Evolutionary conservation across 305 asterid genomes (phyloP).

Genomic region (Solanum hybrid): DNA sequence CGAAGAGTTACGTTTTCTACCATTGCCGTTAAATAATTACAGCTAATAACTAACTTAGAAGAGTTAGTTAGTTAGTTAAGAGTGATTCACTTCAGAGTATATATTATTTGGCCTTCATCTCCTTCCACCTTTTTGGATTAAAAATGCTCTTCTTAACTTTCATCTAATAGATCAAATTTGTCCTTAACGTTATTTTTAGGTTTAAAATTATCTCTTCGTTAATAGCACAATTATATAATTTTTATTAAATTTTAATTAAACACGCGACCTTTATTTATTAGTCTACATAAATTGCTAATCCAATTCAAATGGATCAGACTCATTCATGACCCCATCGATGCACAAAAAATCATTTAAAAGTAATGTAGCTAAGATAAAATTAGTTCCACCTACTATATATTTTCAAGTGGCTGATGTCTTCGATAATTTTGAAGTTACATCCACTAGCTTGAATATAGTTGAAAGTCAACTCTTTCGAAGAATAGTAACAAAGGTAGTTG

Average conservation of each 20-base stretch:
- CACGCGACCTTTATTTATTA: neutral
- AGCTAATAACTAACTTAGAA: too few species aligned
- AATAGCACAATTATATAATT: neutral
- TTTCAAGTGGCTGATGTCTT: neutral
- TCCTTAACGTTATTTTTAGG: neutral
- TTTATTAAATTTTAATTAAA: neutral
- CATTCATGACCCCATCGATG: neutral
- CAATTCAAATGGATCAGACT: neutral
- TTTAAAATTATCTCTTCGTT: neutral
- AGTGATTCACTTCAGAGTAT: too few species aligned
- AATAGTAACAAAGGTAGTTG: neutral
- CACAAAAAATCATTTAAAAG: neutral
- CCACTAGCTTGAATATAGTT: neutral
- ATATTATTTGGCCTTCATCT: neutral
- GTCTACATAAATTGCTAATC: neutral
- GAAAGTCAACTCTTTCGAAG: neutral
- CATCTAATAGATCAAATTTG: too few species aligned
- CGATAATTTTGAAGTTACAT: neutral
- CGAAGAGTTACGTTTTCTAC: slow-evolving; percentile 5
- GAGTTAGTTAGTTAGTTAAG: too few species aligned
- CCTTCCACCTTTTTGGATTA: neutral
- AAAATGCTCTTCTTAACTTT: too few species aligned
- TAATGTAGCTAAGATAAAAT: neutral
- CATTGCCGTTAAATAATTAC: too few species aligned
- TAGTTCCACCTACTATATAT: neutral